Evolutionary conservation across 257 asterid genomes (phyloP), one percentile per base, ranked within the genome.

Genomic region (Solanum stenotomum): DNA sequence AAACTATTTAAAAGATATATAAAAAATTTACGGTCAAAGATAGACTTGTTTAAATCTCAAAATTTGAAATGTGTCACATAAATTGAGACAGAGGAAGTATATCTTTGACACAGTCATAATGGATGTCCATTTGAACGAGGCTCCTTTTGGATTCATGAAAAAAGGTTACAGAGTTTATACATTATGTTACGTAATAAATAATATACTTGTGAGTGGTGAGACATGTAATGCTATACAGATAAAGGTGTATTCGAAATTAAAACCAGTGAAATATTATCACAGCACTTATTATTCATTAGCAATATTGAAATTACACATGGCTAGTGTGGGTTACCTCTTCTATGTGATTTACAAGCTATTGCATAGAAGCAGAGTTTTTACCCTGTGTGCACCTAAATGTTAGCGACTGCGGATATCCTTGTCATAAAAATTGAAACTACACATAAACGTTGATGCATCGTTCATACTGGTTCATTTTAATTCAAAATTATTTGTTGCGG

Each of bases 311-410:
- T 15, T 49, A 49, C 6, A 49, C 3, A 0, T 46, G 22, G 0
- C 1, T 49, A 14, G 20, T 14, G 56, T 7, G 0, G 1, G 3
- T 14, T 46, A 46, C 1, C 7, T 14, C 18, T 46, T 0, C 0
- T 46, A 46, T 5, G 18, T 46, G 22, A 0, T 46, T 46, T 46
- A 3, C 1, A 0, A 46, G 3, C 2, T 46, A 46, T 14, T 46
- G 1, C 0, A 11, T 44, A 44, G 5, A 0, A 44, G 5, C 5
- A 0, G 52, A 1, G 15, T 0, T 44, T 44, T 44, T 40, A 44
- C 0, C 16, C 2, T 12, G 2, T 44, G 5, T 2, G 16, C 52
- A 11, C 5, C 2, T 0, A 46, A 46, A 46, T 0, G 6, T 1
- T 46, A 46, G 18, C 20, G 3, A 2, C 2, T 14, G 20, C 7